phyloP scores from a whole-genome alignment of 495 filamentous ascomycete species.

The Evernia prunastri region DNA sequence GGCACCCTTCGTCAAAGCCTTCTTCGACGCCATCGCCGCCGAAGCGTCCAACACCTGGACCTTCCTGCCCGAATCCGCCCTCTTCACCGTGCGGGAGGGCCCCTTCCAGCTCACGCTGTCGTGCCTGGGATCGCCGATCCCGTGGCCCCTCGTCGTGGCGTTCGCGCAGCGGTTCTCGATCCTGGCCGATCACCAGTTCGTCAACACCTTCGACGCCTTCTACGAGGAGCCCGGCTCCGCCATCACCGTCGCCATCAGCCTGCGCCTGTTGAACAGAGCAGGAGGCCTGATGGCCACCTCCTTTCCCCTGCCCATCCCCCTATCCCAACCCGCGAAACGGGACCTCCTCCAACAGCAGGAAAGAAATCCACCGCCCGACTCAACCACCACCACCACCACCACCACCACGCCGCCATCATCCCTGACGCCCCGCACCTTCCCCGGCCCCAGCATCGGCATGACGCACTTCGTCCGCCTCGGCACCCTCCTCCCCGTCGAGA shows the following conservation, averaged over 20 bases:
- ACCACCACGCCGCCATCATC: neutral
- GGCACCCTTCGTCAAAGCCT: neutral
- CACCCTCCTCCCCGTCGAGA: constrained; percentile 22
- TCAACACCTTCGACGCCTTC: neutral
- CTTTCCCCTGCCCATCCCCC: too few relatives aligned
- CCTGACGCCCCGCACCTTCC: neutral
- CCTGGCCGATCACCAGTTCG: neutral
- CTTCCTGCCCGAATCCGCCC: neutral
- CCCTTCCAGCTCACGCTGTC: constrained; percentile 2
- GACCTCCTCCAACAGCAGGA: neutral
- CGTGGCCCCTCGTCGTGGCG: neutral
- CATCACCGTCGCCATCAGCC: neutral
- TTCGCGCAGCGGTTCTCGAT: neutral
- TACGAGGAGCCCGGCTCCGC: neutral
- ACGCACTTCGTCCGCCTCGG: neutral
- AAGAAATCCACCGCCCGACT: neutral
- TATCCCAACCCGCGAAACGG: neutral
- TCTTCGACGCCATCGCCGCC: constrained; percentile 2
- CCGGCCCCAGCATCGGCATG: neutral
- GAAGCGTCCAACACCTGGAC: neutral
- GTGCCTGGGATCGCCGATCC: neutral
- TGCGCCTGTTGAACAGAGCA: neutral
- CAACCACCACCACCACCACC: neutral
- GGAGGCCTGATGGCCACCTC: neutral
- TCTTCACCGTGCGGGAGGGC: neutral